These are phyloP conservation scores for Musa schizocarpa DNA, from an alignment of 176 grass and related monocot genomes.

Conservation along the genomic window DNA sequence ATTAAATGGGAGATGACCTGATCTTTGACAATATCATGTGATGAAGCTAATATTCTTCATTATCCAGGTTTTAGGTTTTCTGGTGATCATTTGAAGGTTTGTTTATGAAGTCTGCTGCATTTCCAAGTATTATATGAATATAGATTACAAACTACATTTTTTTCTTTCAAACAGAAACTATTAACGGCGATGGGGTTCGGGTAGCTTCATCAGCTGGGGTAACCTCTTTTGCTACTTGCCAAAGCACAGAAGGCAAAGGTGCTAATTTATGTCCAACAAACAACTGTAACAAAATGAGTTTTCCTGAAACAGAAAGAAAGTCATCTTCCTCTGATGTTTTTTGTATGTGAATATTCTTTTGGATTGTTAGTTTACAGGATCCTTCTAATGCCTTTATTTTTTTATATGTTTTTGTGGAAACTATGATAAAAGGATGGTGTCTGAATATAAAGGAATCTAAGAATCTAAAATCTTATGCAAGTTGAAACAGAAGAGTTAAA, in stretches of 20 bases:
- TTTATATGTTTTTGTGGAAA: background rate
- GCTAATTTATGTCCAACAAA: constrained; percentile 13
- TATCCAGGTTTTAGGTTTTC: background rate
- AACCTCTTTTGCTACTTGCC: constrained; percentile 12
- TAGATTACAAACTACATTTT: background rate
- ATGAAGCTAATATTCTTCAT: too few relatives aligned
- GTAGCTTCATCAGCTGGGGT: constrained; percentile 15
- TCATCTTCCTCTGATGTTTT: background rate
- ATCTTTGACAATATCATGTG: too few relatives aligned
- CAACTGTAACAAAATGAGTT: background rate
- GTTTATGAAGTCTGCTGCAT: too few relatives aligned
- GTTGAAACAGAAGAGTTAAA: too few relatives aligned
- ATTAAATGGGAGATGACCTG: too few relatives aligned
- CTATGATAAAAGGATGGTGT: background rate
- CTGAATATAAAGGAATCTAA: too few relatives aligned
- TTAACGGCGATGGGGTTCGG: background rate
- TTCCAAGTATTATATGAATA: background rate
- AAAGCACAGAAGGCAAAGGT: constrained; percentile 11
- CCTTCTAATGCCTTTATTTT: background rate
- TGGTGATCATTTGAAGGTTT: background rate
- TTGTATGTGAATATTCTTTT: background rate
- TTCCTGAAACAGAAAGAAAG: background rate
- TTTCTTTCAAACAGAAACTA: background rate
- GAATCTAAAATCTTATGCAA: too few relatives aligned
- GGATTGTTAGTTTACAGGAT: background rate